Conservation (phyloP, 345 rosid species). For the Nasturtium officinale region DNA sequence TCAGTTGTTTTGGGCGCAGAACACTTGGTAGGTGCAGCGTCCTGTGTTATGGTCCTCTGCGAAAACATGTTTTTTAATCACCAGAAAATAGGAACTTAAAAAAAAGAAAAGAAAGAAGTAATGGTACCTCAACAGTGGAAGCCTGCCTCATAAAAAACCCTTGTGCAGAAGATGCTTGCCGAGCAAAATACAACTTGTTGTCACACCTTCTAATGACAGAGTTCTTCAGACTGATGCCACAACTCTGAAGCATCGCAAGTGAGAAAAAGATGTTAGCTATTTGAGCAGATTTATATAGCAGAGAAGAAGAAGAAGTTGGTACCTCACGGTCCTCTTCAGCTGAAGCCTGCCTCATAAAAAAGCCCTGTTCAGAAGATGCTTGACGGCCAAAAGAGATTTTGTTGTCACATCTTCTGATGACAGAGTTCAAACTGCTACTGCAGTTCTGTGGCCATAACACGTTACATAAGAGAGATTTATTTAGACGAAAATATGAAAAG, state of each 20-base stretch:
- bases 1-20: conserved; percentile 29
- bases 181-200: conserved; percentile 58
- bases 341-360: conserved; percentile 74
- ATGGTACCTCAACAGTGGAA: conserved; percentile 52
- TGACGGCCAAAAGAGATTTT: conserved; percentile 68
- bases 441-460: conserved; percentile 59
- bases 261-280: neutral
- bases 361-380: conserved; percentile 59
- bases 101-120: neutral
- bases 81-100: neutral
- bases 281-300: neutral
- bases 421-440: conserved; percentile 65
- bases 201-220: conserved; percentile 56
- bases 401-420: conserved; percentile 57
- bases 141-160: conserved; percentile 74
- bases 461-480: neutral
- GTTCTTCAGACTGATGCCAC: conserved; percentile 58
- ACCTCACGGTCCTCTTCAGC: conserved; percentile 48
- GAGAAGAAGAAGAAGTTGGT: neutral
- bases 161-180: conserved; percentile 67
- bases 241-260: conserved; percentile 25
- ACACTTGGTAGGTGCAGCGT: conserved; percentile 30
- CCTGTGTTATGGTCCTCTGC: conserved; percentile 37
- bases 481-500: neutral
- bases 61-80: neutral